These are phyloP conservation scores for Tuber magnatum DNA, from an alignment of 495 filamentous ascomycete species.

Conservation along the genomic window DNA sequence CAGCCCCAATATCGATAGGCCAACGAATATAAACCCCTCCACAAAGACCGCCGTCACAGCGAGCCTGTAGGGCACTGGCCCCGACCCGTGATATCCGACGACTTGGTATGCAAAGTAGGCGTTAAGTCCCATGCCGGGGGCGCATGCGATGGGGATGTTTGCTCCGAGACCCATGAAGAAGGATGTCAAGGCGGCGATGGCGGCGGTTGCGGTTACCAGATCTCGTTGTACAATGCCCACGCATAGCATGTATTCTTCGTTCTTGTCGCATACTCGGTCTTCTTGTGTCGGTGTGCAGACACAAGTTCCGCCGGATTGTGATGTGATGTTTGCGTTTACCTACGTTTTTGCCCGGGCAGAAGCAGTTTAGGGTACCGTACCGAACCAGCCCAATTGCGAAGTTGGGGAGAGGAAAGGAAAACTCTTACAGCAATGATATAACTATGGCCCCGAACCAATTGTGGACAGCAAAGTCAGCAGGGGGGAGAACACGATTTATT, in stretches of 20 bases:
- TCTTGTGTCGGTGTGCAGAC: slow-evolving; percentile 52
- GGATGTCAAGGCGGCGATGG: slow-evolving; percentile 55
- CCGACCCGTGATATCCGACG: slow-evolving; percentile 63
- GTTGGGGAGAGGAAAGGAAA: slow-evolving; percentile 15
- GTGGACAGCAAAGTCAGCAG: slow-evolving; percentile 2
- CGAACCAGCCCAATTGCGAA: slow-evolving; percentile 3
- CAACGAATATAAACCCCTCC: slow-evolving; percentile 54
- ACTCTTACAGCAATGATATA: slow-evolving; percentile 49
- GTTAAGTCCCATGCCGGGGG: slow-evolving; percentile 77
- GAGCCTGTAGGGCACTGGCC: slow-evolving; percentile 58
- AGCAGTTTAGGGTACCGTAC: not conserved
- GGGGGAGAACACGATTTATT: not conserved
- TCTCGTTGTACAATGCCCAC: slow-evolving; percentile 62
- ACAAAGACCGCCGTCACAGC: slow-evolving; percentile 77
- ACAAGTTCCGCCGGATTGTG: slow-evolving; percentile 63
- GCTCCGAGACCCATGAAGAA: slow-evolving; percentile 72
- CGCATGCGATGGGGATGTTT: slow-evolving; percentile 62
- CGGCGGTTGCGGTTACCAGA: slow-evolving; percentile 70
- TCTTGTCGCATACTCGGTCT: slow-evolving; percentile 51
- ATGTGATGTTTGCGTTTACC: slow-evolving; percentile 47
- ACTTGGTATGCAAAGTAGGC: slow-evolving; percentile 80
- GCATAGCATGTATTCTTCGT: slow-evolving; percentile 58
- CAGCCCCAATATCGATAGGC: slow-evolving; percentile 63
- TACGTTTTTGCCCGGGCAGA: slow-evolving; percentile 5
- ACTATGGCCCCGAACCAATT: slow-evolving; percentile 47